A percentile compares a stretch with the other conserved stretches of the same genome.
phyloP scores from a whole-genome alignment of 495 filamentous ascomycete genomes.

The Aspergillus baeticus region DNA sequence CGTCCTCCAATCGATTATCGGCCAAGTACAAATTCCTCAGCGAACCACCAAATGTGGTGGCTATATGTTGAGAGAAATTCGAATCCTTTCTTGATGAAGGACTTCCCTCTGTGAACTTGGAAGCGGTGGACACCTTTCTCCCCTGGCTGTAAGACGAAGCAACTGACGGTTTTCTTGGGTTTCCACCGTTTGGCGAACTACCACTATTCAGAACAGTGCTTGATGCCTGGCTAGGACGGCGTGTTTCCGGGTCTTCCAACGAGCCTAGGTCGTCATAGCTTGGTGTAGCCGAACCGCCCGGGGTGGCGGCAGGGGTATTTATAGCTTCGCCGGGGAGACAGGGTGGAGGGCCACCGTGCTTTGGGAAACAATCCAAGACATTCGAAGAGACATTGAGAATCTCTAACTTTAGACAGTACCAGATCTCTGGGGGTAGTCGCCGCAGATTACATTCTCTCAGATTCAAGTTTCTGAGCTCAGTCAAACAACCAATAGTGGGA shows the following conservation, averaged over 20 bases:
- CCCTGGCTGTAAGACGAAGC: slow-evolving; percentile 74
- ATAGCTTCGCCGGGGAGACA: slow-evolving; percentile 51
- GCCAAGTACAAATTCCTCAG: slow-evolving; percentile 83
- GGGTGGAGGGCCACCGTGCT: slow-evolving; percentile 64
- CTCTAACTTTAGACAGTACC: slow-evolving; percentile 85
- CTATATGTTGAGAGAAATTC: slow-evolving; percentile 66
- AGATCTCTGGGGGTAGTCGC: slow-evolving; percentile 84
- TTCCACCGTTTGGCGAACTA: slow-evolving; percentile 60
- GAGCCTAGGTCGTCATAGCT: slow-evolving; percentile 76
- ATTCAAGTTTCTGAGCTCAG: slow-evolving; percentile 81
- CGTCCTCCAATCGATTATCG: slow-evolving; percentile 90
- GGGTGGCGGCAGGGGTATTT: slow-evolving; percentile 50
- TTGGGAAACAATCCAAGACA: slow-evolving; percentile 84
- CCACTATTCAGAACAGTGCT: slow-evolving; percentile 71
- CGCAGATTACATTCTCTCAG: slow-evolving; percentile 89
- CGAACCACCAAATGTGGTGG: slow-evolving; percentile 81
- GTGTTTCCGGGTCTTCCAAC: slow-evolving; percentile 59
- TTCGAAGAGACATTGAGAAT: slow-evolving; percentile 95
- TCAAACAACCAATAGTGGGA: slow-evolving; percentile 78
- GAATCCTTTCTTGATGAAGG: slow-evolving; percentile 82
- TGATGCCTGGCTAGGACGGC: slow-evolving; percentile 84
- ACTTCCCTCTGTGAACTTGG: slow-evolving; percentile 62
- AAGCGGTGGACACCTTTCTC: slow-evolving; percentile 81
- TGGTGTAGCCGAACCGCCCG: slow-evolving; percentile 54
- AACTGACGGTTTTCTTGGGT: slow-evolving; percentile 75